phyloP scores from a whole-genome alignment of 2,329 filamentous ascomycete species.

The Rutstroemia sp. region DNA sequence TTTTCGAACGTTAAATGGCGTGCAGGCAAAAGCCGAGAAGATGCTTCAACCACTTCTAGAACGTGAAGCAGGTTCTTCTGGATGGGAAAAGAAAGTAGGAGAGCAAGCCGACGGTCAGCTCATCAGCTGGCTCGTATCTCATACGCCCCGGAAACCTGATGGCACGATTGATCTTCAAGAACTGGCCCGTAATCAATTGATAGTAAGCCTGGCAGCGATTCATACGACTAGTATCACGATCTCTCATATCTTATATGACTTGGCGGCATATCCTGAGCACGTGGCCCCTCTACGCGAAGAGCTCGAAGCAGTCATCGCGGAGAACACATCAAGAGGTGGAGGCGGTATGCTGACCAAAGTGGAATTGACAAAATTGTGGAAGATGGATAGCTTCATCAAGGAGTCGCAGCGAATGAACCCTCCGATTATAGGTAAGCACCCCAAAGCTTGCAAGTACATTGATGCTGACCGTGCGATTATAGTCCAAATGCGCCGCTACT shows the following conservation, averaged over 20 bases:
- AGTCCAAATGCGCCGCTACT: constrained; percentile 7
- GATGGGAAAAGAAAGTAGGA: neutral
- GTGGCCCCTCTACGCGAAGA: constrained; percentile 1
- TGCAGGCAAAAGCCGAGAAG: neutral
- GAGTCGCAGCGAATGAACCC: constrained; percentile 2
- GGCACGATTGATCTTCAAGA: neutral
- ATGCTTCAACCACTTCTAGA: neutral
- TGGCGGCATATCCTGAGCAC: constrained; percentile 2
- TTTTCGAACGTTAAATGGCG: neutral
- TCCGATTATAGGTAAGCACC: constrained; percentile 10
- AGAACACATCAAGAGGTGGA: constrained; percentile 17
- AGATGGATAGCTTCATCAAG: constrained; percentile 9
- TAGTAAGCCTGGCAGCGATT: constrained; percentile 5
- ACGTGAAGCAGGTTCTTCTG: neutral
- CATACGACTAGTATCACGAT: constrained; percentile 41
- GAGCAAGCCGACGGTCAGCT: neutral
- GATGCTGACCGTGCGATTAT: too few species aligned
- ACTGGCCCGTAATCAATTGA: neutral
- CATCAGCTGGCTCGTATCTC: neutral
- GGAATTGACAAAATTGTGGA: constrained; percentile 2
- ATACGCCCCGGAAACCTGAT: neutral
- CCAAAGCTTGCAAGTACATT: neutral
- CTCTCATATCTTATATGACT: constrained; percentile 31
- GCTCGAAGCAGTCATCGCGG: neutral
- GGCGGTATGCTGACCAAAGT: constrained; percentile 2